phyloP scores from a whole-genome alignment of 2,329 filamentous ascomycete species.

The Monosporascus sp. region DNA sequence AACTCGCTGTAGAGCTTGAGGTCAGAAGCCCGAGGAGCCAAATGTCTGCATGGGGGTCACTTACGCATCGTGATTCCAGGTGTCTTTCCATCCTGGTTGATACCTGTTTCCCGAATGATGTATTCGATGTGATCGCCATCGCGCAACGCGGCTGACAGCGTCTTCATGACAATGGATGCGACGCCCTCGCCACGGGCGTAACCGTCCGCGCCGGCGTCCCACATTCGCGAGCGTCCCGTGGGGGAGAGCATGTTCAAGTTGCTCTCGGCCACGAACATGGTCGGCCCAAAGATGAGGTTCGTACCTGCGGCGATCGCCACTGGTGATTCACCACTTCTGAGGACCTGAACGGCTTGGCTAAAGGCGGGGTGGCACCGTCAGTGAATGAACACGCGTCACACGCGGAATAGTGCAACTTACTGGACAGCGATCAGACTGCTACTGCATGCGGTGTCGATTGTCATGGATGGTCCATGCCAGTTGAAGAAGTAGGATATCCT shows the following conservation, averaged over 20 bases:
- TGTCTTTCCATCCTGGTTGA: conserved; percentile 15
- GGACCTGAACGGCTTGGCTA: not conserved
- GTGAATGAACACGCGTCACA: no score
- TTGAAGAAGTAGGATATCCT: not conserved
- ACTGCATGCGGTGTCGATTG: not conserved
- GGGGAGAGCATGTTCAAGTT: not conserved
- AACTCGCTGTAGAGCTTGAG: conserved; percentile 27
- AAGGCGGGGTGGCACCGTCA: no score
- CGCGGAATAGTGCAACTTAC: no score
- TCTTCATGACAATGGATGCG: conserved; percentile 34
- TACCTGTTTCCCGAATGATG: not conserved
- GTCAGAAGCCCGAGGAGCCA: no score
- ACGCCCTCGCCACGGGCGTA: conserved; percentile 2
- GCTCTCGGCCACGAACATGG: not conserved
- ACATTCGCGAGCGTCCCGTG: not conserved
- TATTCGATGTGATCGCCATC: conserved; percentile 6
- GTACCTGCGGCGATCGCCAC: not conserved
- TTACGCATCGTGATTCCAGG: conserved; percentile 35
- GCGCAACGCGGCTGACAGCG: conserved; percentile 32
- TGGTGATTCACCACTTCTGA: not conserved
- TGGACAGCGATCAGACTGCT: not conserved
- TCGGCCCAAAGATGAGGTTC: not conserved
- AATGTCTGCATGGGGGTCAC: no score
- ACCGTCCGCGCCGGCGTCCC: not conserved
- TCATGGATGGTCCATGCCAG: not conserved